phyloP scores from a whole-genome alignment of 345 rosid genomes.

The Clarkia xantiana region DNA sequence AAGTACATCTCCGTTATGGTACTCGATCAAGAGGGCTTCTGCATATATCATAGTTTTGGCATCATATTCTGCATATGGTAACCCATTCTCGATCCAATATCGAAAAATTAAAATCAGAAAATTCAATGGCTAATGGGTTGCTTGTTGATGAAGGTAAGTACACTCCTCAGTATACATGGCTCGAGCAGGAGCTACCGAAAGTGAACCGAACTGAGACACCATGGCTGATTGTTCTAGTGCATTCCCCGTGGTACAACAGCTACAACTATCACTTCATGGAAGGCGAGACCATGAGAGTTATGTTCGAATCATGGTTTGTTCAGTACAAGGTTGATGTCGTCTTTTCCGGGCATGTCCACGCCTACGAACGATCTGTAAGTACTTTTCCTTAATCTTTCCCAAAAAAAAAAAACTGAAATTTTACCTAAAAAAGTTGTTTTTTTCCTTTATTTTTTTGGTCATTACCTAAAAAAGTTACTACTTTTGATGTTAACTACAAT shows the following conservation, averaged over 20 bases:
- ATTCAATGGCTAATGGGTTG: neutral
- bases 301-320: slow-evolving; percentile 75
- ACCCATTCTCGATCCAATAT: neutral
- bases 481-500: too few relatives aligned
- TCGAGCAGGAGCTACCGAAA: slow-evolving; percentile 54
- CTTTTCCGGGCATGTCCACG: slow-evolving; percentile 88
- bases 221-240: slow-evolving; percentile 74
- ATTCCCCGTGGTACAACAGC: slow-evolving; percentile 92
- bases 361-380: slow-evolving; percentile 90
- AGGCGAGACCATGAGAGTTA: slow-evolving; percentile 91
- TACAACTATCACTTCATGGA: slow-evolving; percentile 87
- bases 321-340: slow-evolving; percentile 71
- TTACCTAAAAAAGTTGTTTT: neutral
- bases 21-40: slow-evolving; percentile 89
- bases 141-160: slow-evolving; percentile 33
- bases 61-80: slow-evolving; percentile 87
- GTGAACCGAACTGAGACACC: slow-evolving; percentile 81
- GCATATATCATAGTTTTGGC: slow-evolving; percentile 69
- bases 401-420: neutral
- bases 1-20: slow-evolving; percentile 76
- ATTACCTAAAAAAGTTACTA: too few relatives aligned
- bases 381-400: neutral
- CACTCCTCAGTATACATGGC: slow-evolving; percentile 76
- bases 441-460: neutral
- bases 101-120: neutral